Base-by-base conservation (phyloP, 371 early-diverging fungal species). In the Zychaea mexicana region DNA sequence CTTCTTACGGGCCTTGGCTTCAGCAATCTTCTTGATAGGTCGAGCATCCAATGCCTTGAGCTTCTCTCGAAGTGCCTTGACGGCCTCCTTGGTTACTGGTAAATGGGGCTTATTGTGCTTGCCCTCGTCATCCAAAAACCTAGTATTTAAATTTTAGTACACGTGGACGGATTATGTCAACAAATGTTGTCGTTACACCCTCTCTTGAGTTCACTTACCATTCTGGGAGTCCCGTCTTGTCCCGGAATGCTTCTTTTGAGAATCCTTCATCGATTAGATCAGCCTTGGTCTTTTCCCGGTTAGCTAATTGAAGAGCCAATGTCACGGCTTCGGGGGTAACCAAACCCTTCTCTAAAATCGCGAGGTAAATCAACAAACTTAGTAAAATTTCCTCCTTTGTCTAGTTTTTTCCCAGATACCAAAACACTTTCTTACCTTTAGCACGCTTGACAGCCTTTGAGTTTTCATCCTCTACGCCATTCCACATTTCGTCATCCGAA, bases 1-100 rank as follows among this genome's bases (percentile, higher is more conserved):
- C 90, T 96, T 94, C 86, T 98, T 96, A 62, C 99, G 87, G 38
- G 94, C 95, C 85, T 96, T 97, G 55, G 99, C 98, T 82, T 98
- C 99, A n/a, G 93, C 94, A 32, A 98, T 91, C 89, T 98, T 98
- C 78, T 98, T 98, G 78, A 98, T 97, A 21, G 98, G 97, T 38
- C 97, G 93, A 12, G 96, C 96, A 77, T 98, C 91, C 63, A 98
- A 74, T 6, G 92, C 96, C 73, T 86, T 85, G 67, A 94, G 82
- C 60, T 90, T 88, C 36, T 93, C 91, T 66, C 85, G 78, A 56
- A 97, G 83, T 53, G 92, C 86, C 36, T 90, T 79, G 45, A 96
- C 92, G 3, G 98, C 96, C 79, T 98, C 98, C 76, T 97, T 97
- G 31, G 98, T 94, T 24, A 96, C 89, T 13, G 98, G 98, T 31